Percentiles rank a stretch among this genome's conserved stretches.
Conservation (phyloP, 768 basidiomycete species). For the Galerina sulciceps region DNA sequence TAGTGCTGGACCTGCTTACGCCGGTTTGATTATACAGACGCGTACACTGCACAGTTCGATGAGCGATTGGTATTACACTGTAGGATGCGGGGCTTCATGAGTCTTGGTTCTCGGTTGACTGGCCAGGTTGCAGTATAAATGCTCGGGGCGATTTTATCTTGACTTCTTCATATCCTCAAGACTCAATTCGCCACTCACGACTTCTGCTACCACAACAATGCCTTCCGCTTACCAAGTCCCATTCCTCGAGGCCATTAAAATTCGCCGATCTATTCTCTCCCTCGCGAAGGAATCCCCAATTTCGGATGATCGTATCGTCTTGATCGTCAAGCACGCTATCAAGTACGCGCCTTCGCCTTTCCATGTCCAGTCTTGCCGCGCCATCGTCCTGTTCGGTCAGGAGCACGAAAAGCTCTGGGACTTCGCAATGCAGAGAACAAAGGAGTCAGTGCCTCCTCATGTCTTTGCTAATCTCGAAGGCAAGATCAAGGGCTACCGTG, state of each 20-base stretch:
- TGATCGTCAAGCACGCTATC: background rate
- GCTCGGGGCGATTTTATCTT: too few species aligned
- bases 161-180: too few species aligned
- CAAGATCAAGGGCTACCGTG: background rate
- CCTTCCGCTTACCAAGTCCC: background rate
- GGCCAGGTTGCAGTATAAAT: too few species aligned
- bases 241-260: conserved; percentile 5
- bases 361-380: conserved; percentile 1
- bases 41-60: too few species aligned
- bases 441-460: background rate
- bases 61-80: too few species aligned
- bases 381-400: background rate
- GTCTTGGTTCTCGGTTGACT: too few species aligned
- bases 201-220: background rate
- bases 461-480: background rate
- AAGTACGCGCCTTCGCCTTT: conserved; percentile 1
- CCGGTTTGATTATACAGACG: too few species aligned
- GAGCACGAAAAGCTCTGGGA: conserved; percentile 6
- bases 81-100: too few species aligned
- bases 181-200: too few species aligned
- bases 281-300: conserved; percentile 4
- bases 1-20: too few species aligned
- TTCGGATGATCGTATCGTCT: background rate
- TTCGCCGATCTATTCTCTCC: background rate
- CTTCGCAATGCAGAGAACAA: background rate